phyloP scores from a whole-genome alignment of 2,329 filamentous ascomycete genomes.

The Clarireedia homoeocarpa region DNA sequence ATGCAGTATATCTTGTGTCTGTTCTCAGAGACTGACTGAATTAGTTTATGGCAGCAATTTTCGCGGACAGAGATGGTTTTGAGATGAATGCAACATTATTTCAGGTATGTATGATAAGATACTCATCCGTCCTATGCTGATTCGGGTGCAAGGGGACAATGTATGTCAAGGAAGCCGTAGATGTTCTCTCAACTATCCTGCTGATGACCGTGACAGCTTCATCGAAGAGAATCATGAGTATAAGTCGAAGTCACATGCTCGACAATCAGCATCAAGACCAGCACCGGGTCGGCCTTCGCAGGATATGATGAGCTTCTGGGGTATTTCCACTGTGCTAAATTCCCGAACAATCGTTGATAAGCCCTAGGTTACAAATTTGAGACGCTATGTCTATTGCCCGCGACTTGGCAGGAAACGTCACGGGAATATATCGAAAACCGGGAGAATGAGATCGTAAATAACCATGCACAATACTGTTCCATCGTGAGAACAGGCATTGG shows the following conservation, averaged over 20 bases:
- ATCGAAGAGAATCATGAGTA: constrained; percentile 83
- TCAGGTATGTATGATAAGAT: constrained; percentile 50
- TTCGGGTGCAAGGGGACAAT: constrained; percentile 42
- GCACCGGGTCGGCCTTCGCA: constrained; percentile 50
- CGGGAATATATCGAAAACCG: constrained; percentile 74
- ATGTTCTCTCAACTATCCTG: constrained; percentile 11
- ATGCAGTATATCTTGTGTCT: no score
- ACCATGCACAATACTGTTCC: constrained; percentile 92
- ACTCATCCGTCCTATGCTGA: constrained; percentile 15
- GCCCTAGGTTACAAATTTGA: constrained; percentile 89
- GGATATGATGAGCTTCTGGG: constrained; percentile 90
- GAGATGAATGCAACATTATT: constrained; percentile 94
- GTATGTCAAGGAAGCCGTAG: constrained; percentile 29
- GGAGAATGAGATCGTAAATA: constrained; percentile 66
- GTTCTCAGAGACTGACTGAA: not conserved
- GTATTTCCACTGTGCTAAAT: constrained; percentile 37
- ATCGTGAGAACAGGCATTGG: constrained; percentile 86
- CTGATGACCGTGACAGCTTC: constrained; percentile 49
- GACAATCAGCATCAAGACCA: constrained; percentile 44
- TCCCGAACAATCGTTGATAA: constrained; percentile 4
- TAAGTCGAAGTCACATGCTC: constrained; percentile 54
- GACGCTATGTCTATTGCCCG: constrained; percentile 67
- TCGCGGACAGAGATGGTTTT: constrained; percentile 79
- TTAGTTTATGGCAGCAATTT: constrained; percentile 79
- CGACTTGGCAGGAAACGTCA: constrained; percentile 63